Evolutionary conservation across 2,329 filamentous ascomycete species (phyloP).

Genomic region (Fusarium newnesense): DNA sequence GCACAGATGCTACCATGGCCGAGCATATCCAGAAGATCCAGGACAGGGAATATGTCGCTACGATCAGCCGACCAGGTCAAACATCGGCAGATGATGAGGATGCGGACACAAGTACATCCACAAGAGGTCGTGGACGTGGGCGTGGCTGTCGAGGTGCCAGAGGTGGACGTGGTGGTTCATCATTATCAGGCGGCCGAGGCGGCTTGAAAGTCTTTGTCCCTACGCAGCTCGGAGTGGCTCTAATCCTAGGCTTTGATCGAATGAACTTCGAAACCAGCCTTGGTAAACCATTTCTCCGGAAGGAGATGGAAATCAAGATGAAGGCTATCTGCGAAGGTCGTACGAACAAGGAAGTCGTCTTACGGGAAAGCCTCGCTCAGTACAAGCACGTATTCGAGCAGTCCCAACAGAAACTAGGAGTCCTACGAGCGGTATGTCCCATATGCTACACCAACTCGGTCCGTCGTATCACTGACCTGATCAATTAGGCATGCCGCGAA

Average conservation of each 20-base stretch:
- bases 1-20: slow-evolving; percentile 98
- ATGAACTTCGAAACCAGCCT: slow-evolving; percentile 94
- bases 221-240: slow-evolving; percentile 87
- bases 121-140: slow-evolving; percentile 61
- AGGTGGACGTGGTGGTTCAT: slow-evolving; percentile 53
- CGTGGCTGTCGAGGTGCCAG: slow-evolving; percentile 55
- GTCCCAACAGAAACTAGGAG: slow-evolving; percentile 78
- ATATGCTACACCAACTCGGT: not conserved
- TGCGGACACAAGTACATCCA: slow-evolving; percentile 50
- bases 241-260: slow-evolving; percentile 94
- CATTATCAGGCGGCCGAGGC: slow-evolving; percentile 56
- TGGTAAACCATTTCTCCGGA: slow-evolving; percentile 93
- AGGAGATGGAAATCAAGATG: slow-evolving; percentile 98
- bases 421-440: slow-evolving; percentile 68
- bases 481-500: slow-evolving; percentile 51
- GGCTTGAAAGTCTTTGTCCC: slow-evolving; percentile 89
- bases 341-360: slow-evolving; percentile 77
- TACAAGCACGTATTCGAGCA: slow-evolving; percentile 89
- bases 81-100: slow-evolving; percentile 52
- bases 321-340: slow-evolving; percentile 93
- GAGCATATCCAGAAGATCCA: slow-evolving; percentile 98
- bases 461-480: slow-evolving; percentile 28
- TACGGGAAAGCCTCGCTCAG: slow-evolving; percentile 85
- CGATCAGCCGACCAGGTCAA: slow-evolving; percentile 58
- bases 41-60: slow-evolving; percentile 84